A percentile compares a stretch with the other conserved stretches of the same genome.
These are phyloP conservation scores for Fraxinus cuspidata DNA, from an alignment of 257 asterid genomes.

Conservation along the genomic window DNA sequence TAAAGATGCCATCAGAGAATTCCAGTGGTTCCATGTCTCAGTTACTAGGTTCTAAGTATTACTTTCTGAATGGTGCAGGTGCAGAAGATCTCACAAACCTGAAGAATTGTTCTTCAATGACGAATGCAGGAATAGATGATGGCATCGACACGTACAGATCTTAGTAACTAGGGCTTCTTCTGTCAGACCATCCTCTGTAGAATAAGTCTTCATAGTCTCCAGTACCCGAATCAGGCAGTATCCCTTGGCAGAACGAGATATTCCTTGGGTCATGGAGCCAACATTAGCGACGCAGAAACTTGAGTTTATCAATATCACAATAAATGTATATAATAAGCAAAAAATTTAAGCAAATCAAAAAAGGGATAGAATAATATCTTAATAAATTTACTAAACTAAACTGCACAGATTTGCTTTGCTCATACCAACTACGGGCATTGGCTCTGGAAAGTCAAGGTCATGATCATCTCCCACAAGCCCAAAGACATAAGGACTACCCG, in stretches of 20 bases:
- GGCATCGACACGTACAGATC: constrained; percentile 84
- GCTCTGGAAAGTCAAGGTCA: constrained; percentile 94
- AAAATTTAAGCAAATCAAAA: constrained; percentile 12
- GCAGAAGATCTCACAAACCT: constrained; percentile 50
- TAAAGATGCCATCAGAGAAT: constrained; percentile 5
- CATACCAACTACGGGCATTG: constrained; percentile 95
- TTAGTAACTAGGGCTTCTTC: constrained; percentile 96
- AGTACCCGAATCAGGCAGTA: constrained; percentile 75
- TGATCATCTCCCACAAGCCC: constrained; percentile 93
- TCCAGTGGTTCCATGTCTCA: neutral
- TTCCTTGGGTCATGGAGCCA: constrained; percentile 50
- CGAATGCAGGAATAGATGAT: constrained; percentile 80
- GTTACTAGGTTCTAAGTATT: constrained; percentile 14
- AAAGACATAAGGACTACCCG: constrained; percentile 97
- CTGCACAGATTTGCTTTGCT: constrained; percentile 6
- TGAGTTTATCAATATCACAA: constrained; percentile 10
- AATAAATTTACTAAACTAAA: neutral
- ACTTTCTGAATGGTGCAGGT: constrained; percentile 14
- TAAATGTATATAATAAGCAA: constrained; percentile 2
- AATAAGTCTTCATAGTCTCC: constrained; percentile 95
- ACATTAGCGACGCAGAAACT: constrained; percentile 15
- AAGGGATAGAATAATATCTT: neutral
- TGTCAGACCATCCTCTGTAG: constrained; percentile 85
- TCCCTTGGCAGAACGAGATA: constrained; percentile 95
- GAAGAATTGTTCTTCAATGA: constrained; percentile 79